phyloP scores from a whole-genome alignment of 2,329 filamentous ascomycete genomes.

The Arthrobotrys sphaeroides region DNA sequence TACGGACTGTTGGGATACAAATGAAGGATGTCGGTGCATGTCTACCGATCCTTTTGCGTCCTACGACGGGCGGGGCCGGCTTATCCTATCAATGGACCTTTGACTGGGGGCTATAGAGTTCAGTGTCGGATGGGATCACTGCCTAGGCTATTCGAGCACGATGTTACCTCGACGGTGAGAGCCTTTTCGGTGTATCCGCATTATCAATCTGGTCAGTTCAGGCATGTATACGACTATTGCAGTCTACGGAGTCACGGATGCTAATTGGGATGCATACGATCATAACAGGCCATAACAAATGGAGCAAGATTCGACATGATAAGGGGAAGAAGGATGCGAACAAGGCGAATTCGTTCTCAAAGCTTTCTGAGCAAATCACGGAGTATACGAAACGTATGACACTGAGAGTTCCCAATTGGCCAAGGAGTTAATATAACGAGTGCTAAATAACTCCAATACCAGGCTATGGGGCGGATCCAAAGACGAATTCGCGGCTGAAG shows the following conservation, averaged over 20 bases:
- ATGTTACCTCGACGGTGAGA: neutral
- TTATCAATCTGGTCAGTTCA: constrained; percentile 51
- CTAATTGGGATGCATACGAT: constrained; percentile 63
- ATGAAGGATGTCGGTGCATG: constrained; percentile 27
- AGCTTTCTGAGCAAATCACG: constrained; percentile 76
- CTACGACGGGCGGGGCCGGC: constrained; percentile 5
- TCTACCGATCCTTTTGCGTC: neutral
- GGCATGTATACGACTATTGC: constrained; percentile 19
- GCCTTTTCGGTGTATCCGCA: constrained; percentile 31
- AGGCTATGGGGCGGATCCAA: constrained; percentile 51
- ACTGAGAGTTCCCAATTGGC: neutral
- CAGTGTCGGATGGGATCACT: neutral
- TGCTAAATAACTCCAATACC: constrained; percentile 68
- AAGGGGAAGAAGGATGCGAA: constrained; percentile 86
- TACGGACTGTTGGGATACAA: neutral
- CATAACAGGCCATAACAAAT: constrained; percentile 78
- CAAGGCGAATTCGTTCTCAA: constrained; percentile 76
- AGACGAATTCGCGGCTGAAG: constrained; percentile 39
- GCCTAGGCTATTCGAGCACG: neutral
- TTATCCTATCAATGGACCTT: neutral
- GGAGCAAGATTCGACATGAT: constrained; percentile 95
- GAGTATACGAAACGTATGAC: constrained; percentile 52
- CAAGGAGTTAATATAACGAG: constrained; percentile 30
- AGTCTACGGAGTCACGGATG: constrained; percentile 58
- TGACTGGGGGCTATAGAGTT: neutral